A percentile compares a stretch with the other conserved stretches of the same genome.
phyloP scores from a whole-genome alignment of 495 filamentous ascomycete genomes.

The Aspergillus biplanus region DNA sequence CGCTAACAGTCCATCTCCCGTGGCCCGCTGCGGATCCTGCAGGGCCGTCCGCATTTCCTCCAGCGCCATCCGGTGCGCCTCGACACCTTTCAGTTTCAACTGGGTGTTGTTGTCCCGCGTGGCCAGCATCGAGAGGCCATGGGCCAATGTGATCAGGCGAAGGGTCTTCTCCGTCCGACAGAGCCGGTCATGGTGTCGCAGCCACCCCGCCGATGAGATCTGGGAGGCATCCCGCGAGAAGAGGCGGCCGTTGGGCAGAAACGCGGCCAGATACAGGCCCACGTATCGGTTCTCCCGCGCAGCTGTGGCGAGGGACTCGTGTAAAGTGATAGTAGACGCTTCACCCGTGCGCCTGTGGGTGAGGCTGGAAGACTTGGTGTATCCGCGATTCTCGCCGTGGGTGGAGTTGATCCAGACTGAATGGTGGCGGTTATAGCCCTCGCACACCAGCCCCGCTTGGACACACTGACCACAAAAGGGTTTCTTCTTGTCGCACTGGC shows the following conservation, averaged over 20 bases:
- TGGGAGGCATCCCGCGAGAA: background rate
- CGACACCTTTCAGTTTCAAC: background rate
- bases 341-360: background rate
- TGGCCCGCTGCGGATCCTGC: slow-evolving; percentile 3
- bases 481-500: background rate
- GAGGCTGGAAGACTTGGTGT: background rate
- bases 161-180: slow-evolving; percentile 5
- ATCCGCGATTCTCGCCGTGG: slow-evolving; percentile 1
- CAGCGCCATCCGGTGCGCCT: slow-evolving; percentile 4
- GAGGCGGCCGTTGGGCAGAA: slow-evolving; percentile 2
- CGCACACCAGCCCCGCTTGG: slow-evolving; percentile 5
- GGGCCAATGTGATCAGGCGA: background rate
- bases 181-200: slow-evolving; percentile 3
- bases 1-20: slow-evolving; percentile 1
- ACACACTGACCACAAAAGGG: slow-evolving; percentile 3
- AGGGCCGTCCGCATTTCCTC: background rate
- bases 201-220: slow-evolving; percentile 4
- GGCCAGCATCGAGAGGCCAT: slow-evolving; percentile 8
- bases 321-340: background rate
- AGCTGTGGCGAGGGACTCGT: slow-evolving; percentile 1
- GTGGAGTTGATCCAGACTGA: slow-evolving; percentile 6
- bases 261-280: slow-evolving; percentile 5
- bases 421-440: background rate
- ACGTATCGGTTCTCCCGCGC: slow-evolving; percentile 1
- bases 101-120: background rate